A percentile compares a stretch with the other conserved stretches of the same genome.
Conservation (phyloP, 495 filamentous ascomycete genomes). For the Lophium mytilinum region DNA sequence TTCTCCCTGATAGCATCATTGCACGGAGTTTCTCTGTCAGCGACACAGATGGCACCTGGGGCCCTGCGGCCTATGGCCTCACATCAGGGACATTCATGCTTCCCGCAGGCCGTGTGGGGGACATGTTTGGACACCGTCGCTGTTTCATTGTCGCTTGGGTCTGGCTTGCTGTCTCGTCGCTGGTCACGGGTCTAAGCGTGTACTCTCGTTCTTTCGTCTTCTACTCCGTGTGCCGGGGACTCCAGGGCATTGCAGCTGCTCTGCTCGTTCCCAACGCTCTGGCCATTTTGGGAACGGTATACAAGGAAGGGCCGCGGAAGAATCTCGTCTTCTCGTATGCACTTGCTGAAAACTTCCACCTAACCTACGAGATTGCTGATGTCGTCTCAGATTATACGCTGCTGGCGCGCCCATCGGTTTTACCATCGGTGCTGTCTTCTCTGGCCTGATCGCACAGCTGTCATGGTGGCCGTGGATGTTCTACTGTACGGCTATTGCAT, state of each 20-base stretch:
- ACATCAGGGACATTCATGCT: conserved; percentile 14
- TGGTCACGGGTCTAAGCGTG: conserved; percentile 17
- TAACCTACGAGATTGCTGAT: no score
- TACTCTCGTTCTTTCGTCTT: conserved; percentile 34
- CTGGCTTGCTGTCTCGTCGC: conserved; percentile 10
- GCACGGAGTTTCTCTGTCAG: no score
- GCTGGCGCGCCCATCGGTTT: background rate
- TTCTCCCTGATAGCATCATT: background rate
- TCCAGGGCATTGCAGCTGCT: conserved; percentile 45
- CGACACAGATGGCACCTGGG: conserved; percentile 2
- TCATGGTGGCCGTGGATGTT: conserved; percentile 13
- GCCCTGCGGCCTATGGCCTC: conserved; percentile 5
- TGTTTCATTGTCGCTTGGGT: conserved; percentile 5
- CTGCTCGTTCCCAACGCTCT: conserved; percentile 42
- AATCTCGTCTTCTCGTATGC: conserved; percentile 11
- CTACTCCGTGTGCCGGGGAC: conserved; percentile 37
- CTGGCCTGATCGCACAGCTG: background rate
- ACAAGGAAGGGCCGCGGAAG: conserved; percentile 15
- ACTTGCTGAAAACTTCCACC: no score
- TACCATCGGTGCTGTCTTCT: background rate
- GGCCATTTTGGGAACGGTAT: conserved; percentile 38
- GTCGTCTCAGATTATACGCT: no score
- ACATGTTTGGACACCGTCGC: conserved; percentile 9
- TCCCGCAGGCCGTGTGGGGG: conserved; percentile 5
- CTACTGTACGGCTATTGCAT: background rate